phyloP scores from a whole-genome alignment of 805 yeast genomes.

The Novakomyces olei region DNA sequence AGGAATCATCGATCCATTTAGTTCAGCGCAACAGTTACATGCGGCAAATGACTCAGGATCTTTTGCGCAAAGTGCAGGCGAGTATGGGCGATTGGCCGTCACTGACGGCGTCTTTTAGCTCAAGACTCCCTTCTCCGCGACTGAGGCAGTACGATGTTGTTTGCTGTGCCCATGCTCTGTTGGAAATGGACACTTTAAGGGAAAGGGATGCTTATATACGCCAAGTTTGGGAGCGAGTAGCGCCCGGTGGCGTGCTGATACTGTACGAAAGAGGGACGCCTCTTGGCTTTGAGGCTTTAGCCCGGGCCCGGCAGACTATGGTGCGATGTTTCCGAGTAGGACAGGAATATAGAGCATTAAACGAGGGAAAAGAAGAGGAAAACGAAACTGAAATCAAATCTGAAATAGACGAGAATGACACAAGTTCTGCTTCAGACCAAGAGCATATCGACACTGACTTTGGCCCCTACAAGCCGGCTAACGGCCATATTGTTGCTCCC shows the following conservation, averaged over 20 bases:
- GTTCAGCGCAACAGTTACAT: neutral
- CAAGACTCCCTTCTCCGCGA: neutral
- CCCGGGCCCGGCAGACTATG: slow-evolving; percentile 75
- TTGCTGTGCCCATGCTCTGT: neutral
- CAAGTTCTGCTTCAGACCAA: too few species aligned
- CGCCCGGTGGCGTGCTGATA: slow-evolving; percentile 62
- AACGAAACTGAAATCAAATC: too few species aligned
- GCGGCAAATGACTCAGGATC: neutral
- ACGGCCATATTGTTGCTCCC: slow-evolving; percentile 1
- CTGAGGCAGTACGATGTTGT: neutral
- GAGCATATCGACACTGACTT: too few species aligned
- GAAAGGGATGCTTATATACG: neutral
- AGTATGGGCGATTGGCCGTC: neutral
- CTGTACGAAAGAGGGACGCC: slow-evolving; percentile 79
- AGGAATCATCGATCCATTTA: neutral
- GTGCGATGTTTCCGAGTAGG: too few species aligned
- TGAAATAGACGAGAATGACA: too few species aligned
- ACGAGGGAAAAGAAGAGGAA: too few species aligned
- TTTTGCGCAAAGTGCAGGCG: neutral
- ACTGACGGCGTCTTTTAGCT: neutral
- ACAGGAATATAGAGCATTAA: too few species aligned
- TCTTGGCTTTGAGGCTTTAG: slow-evolving; percentile 65
- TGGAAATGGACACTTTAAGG: neutral
- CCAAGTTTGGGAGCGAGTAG: slow-evolving; percentile 21
- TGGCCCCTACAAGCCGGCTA: neutral